Base-by-base conservation (phyloP, 208 protist species). In the Novymonas esmeraldas region DNA sequence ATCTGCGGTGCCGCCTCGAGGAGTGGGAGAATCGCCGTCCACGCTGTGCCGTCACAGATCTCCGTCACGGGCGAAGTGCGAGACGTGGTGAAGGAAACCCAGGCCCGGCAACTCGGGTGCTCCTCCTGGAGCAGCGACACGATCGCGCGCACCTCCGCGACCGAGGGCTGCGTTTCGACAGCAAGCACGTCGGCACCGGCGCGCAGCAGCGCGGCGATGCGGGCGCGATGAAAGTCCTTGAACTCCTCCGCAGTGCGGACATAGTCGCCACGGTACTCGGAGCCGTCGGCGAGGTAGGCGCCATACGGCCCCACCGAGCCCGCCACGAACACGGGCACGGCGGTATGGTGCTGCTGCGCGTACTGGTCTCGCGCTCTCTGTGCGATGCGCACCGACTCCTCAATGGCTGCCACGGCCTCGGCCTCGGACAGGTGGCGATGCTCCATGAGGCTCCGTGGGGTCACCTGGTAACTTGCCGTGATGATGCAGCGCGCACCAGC, bases 241-340 rank as follows among this genome's bases (percentile, higher is more conserved):
- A 89, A 81, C 42, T 76, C 60, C 28, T 59, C 75, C 18, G 36
- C 42, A 1, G 44, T 78, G 0, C 66, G 67, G 0, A 22, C 28
- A 57, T 89, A 92, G 60, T 79, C 76, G 28, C 82, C 82, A 36
- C 68, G 67, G 73, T 92, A 92, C 76, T 89, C 82, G 6, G 85
- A 78, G 22, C 82, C 82, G 60, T 89, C 76, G 20, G 67, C 45
- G 38, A 87, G 77, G 69, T 73, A 84, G 29, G 85, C 85, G 38
- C 82, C 85, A 69, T 92, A 92, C 29, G 85, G 78, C 7, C 82
- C 85, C 9, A 88, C 76, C 4, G 81, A 91, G 28, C 85, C 81
- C 11, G 85, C 85, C 6, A 91, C 66, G 42, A 84, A 88, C 13
- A 91, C 22, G 0, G 64, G 73, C 10, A 38, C 67, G 28, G 63